A percentile compares a stretch with the other conserved stretches of the same genome.
phyloP scores from a whole-genome alignment of 305 asterid genomes.

The Andrographis paniculata region DNA sequence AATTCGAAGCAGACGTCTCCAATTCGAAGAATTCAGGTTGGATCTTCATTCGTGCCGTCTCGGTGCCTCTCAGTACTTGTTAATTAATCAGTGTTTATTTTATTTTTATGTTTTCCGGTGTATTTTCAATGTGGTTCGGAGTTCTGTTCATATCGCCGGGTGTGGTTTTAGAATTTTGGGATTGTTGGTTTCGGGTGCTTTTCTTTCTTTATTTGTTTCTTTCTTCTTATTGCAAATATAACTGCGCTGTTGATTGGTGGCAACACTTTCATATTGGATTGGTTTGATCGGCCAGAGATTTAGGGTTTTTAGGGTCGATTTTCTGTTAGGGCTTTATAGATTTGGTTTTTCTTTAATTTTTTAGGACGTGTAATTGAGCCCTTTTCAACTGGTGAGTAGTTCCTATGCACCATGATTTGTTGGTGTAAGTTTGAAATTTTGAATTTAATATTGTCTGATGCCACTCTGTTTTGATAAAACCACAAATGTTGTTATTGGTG shows the following conservation, averaged over 20 bases:
- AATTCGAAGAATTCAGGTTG: background rate
- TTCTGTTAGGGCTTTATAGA: background rate
- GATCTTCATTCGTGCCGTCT: background rate
- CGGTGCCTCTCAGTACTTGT: background rate
- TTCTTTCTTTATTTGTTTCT: no score
- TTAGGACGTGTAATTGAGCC: background rate
- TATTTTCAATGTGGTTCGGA: background rate
- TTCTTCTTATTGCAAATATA: no score
- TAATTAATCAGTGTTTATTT: background rate
- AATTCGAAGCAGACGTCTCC: background rate
- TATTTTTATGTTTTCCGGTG: background rate
- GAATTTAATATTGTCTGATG: background rate
- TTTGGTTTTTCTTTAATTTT: background rate
- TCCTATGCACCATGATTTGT: background rate
- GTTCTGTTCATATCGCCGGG: no score
- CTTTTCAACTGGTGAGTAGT: background rate
- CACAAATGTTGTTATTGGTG: no score
- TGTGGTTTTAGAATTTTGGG: no score
- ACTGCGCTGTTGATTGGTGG: no score
- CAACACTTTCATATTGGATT: background rate
- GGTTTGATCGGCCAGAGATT: background rate
- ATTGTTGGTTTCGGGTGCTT: no score
- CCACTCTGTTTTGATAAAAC: no score
- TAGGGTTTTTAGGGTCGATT: background rate
- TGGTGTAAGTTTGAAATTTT: background rate